phyloP scores from a whole-genome alignment of 371 early-diverging fungal species.

The Nosema muscidifuracis region DNA sequence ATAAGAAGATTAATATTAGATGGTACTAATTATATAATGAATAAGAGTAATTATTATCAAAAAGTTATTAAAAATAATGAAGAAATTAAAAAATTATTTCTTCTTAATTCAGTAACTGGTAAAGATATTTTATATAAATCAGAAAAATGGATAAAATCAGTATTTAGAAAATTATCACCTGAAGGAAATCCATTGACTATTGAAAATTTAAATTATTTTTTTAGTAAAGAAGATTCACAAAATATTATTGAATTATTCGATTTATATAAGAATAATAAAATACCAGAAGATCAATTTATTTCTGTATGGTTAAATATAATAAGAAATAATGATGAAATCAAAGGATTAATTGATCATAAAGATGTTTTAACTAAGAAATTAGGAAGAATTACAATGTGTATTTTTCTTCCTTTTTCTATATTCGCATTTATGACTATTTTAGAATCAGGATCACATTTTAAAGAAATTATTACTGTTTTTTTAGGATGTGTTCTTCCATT shows the following conservation, averaged over 20 bases:
- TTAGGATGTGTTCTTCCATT: neutral
- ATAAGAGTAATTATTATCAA: neutral
- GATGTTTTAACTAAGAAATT: neutral
- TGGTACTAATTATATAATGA: neutral
- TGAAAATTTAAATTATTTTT: neutral
- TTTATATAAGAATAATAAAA: neutral
- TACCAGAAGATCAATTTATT: neutral
- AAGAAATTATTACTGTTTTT: neutral
- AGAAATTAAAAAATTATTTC: neutral
- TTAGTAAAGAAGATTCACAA: neutral
- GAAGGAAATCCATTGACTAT: neutral
- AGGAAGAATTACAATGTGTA: neutral
- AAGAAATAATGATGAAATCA: neutral
- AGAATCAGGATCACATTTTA: neutral
- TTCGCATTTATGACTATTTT: neutral
- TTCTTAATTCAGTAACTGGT: neutral
- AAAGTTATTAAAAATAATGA: neutral
- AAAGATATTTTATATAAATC: neutral
- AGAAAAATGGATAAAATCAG: neutral
- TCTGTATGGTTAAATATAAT: neutral
- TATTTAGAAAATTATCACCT: constrained; percentile 14
- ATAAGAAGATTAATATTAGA: neutral
- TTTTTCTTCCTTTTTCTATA: neutral
- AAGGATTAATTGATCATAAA: neutral
- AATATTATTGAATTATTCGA: neutral